phyloP scores from a whole-genome alignment of 1,284 basidiomycete genomes.

The Lentinula novae-zelandiae region DNA sequence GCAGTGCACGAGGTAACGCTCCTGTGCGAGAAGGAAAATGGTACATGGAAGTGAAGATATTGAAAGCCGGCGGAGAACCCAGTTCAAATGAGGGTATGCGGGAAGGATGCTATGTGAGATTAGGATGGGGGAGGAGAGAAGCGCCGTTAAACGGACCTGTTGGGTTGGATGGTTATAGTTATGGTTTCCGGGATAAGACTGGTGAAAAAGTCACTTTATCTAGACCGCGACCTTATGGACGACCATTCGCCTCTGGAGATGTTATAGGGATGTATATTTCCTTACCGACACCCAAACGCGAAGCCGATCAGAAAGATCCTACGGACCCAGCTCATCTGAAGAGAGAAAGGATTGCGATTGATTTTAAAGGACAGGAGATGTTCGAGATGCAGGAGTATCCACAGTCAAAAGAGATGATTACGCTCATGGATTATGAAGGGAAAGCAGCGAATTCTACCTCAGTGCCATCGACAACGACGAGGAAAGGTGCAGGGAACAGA shows the following conservation, averaged over 20 bases:
- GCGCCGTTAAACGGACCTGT: conserved; percentile 90
- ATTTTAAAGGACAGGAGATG: conserved; percentile 94
- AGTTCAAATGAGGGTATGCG: conserved; percentile 39
- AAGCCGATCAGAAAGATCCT: conserved; percentile 52
- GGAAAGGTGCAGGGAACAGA: conserved; percentile 46
- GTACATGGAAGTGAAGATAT: conserved; percentile 90
- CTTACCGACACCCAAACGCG: conserved; percentile 62
- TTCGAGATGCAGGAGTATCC: conserved; percentile 94
- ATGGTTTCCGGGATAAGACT: conserved; percentile 86
- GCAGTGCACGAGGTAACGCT: conserved; percentile 87
- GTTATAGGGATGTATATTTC: conserved; percentile 93
- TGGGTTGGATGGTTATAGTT: conserved; percentile 92
- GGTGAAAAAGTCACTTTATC: conserved; percentile 91
- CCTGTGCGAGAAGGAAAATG: conserved; percentile 88
- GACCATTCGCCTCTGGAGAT: conserved; percentile 77
- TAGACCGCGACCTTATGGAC: conserved; percentile 75
- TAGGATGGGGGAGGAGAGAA: conserved; percentile 93
- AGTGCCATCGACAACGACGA: conserved; percentile 52
- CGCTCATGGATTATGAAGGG: conserved; percentile 70
- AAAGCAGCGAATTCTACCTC: conserved; percentile 56
- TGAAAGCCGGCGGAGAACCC: conserved; percentile 71
- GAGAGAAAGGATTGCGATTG: conserved; percentile 88
- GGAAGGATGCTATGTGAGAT: conserved; percentile 80
- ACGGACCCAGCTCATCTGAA: conserved; percentile 76
- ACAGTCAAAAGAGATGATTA: conserved; percentile 91